A percentile compares a stretch with the other conserved stretches of the same genome.
phyloP scores from a whole-genome alignment of 2,329 filamentous ascomycete genomes.

The Trichoderma oligosporum region DNA sequence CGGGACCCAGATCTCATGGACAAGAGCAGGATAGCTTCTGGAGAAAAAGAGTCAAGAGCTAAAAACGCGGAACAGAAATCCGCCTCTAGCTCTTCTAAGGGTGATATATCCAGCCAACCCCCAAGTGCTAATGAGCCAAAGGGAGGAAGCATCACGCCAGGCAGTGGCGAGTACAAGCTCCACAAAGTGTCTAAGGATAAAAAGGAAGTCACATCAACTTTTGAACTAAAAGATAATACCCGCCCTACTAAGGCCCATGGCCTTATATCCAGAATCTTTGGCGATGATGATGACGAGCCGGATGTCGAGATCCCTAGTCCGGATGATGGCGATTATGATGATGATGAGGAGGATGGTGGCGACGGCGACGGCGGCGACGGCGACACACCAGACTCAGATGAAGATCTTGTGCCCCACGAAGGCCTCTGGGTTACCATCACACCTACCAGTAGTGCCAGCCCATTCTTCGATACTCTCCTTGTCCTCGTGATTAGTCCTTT shows the following conservation, averaged over 20 bases:
- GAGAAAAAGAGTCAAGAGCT: slow-evolving; percentile 7
- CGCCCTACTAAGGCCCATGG: slow-evolving; percentile 36
- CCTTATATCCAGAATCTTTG: slow-evolving; percentile 50
- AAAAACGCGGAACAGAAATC: slow-evolving; percentile 14
- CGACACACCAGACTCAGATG: slow-evolving; percentile 21
- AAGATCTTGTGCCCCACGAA: slow-evolving; percentile 44
- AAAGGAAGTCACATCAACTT: neutral
- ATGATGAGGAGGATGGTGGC: too few relatives aligned
- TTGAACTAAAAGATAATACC: neutral
- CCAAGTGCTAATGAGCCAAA: slow-evolving; percentile 40
- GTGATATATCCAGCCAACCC: slow-evolving; percentile 7
- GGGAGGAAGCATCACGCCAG: slow-evolving; percentile 66
- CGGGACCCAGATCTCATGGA: slow-evolving; percentile 62
- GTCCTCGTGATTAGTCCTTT: slow-evolving; percentile 93
- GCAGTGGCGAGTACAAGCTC: slow-evolving; percentile 64
- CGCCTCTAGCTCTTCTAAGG: neutral
- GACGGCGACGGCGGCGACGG: slow-evolving; percentile 24
- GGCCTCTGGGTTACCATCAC: slow-evolving; percentile 97
- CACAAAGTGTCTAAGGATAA: slow-evolving; percentile 8
- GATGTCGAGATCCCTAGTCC: slow-evolving; percentile 27
- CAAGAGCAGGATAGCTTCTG: slow-evolving; percentile 24
- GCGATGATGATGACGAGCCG: slow-evolving; percentile 36
- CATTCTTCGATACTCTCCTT: slow-evolving; percentile 94
- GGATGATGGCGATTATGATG: slow-evolving; percentile 23
- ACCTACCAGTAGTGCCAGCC: slow-evolving; percentile 81